Base-by-base conservation (phyloP, 202 grass and related monocot genomes). In the Zoysia matrella region DNA sequence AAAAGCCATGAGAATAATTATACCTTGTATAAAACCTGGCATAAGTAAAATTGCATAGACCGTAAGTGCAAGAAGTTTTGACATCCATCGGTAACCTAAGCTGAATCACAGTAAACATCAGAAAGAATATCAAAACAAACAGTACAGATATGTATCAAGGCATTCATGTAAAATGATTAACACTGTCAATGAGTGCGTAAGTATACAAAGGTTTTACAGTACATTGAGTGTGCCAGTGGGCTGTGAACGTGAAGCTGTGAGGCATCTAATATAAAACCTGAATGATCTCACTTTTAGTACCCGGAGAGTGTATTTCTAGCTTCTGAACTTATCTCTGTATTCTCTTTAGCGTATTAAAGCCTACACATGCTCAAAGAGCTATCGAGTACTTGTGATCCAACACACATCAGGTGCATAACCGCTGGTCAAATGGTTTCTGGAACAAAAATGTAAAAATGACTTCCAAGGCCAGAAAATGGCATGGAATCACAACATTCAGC, bases 21-120 rank as follows among this genome's bases (percentile, higher is more conserved):
- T 72, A 95, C 92, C 96, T 95, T 94, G 96, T 78, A 93, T 1
- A 75, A 99, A 94, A 73, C 96, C 96, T 66, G 93, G 93, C 96
- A 92, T 94, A 73, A 99, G 93, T 76, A 99, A 92, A 69, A 95
- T 62, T 56, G 96, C 92, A 82, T 99, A 99, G 47, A 88, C 74
- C 60, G 69, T 77, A 7, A 99, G 92, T 52, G 96, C 93, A 88
- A 99, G 85, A 66, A 99, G 72, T 66, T 78, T 78, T 83, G 85
- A 87, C 58, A 99, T 93, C 96, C 96, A 99, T 69, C 90, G 87
- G 67, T 93, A 99, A 81, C 96, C 91, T 93, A 99, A 50, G 81
- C 96, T 99, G 92, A 74, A 89, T 46, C 89, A 69, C 74, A 72
- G n/a, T 63, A 81, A 75, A 82, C 49, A 70, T 70, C 11, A 44